phyloP scores from a whole-genome alignment of 352 stramenopile species.

The Lagenidium giganteum region DNA sequence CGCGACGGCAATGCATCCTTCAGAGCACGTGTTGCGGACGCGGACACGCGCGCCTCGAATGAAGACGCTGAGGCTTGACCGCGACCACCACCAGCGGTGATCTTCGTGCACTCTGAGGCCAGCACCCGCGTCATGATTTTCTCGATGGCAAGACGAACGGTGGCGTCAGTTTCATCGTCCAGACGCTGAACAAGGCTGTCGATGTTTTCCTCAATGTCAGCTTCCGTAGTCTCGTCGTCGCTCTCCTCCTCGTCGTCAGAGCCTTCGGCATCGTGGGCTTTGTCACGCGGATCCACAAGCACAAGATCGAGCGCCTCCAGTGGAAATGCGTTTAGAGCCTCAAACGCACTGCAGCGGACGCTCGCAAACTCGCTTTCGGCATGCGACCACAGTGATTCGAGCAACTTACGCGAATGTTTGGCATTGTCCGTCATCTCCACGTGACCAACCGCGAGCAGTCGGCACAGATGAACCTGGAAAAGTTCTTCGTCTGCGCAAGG shows the following conservation, averaged over 20 bases:
- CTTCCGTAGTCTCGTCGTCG: slow-evolving; percentile 24
- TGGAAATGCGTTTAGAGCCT: slow-evolving; percentile 36
- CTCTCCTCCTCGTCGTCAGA: slow-evolving; percentile 20
- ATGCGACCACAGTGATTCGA: slow-evolving; percentile 49
- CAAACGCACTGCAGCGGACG: slow-evolving; percentile 40
- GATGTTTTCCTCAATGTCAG: slow-evolving; percentile 36
- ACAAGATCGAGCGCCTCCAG: slow-evolving; percentile 38
- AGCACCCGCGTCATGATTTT: slow-evolving; percentile 32
- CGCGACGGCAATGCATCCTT: slow-evolving; percentile 34
- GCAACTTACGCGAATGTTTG: slow-evolving; percentile 34
- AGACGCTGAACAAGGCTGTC: slow-evolving; percentile 37
- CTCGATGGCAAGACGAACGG: slow-evolving; percentile 34
- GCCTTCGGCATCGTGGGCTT: background rate
- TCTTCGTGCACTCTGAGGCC: slow-evolving; percentile 25
- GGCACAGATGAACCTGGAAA: slow-evolving; percentile 52
- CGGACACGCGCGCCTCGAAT: slow-evolving; percentile 29
- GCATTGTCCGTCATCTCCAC: slow-evolving; percentile 30
- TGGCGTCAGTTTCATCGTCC: slow-evolving; percentile 22
- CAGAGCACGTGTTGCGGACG: slow-evolving; percentile 50
- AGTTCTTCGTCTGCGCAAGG: slow-evolving; percentile 30
- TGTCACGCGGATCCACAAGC: slow-evolving; percentile 1
- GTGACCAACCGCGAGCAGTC: slow-evolving; percentile 42
- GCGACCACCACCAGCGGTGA: slow-evolving; percentile 32
- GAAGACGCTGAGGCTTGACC: slow-evolving; percentile 27
- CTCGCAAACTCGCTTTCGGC: slow-evolving; percentile 20